Base-by-base conservation (phyloP, 306 rosid species). In the Sicyos baderoa region DNA sequence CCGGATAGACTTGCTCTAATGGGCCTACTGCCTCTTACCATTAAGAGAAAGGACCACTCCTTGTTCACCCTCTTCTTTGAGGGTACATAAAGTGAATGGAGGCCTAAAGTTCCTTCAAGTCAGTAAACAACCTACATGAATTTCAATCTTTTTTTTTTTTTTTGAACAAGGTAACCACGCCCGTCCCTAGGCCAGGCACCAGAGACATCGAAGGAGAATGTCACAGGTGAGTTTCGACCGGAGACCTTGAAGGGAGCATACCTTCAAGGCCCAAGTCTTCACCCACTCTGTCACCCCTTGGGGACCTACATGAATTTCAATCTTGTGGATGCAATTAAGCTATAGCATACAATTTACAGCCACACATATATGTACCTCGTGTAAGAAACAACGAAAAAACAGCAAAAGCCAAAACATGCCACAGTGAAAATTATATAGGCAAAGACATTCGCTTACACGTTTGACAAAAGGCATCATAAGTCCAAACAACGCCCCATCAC, bases 401-500 rank as follows among this genome's bases (percentile, higher is more conserved):
- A 21, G 12, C 13, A 2, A 21, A 65, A n/a, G 21, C 42, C 15
- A 25, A 19, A 42, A 63, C 69, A 17, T 6, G 10, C 5, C 9
- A 4, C 2, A 40, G 25, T 4, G 51, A 62, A 40, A 40, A 42
- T 11, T 19, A 10, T 3, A 11, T 23, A 22, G 14, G 42, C 54
- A 44, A 44, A 65, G 37, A 12, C 21, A 49, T 40, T 54, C 27
- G 75, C 87, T 55, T 74, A 83, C 88, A 16, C 64, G 75, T 55
- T 86, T 76, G 66, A 83, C 74, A 55, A 86, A 89, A 40, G 96
- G 91, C 75, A 89, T 71, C 92, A 89, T 89, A 19, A 83, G 83
- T 60, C 92, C 96, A 22, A 80, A 81, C 22, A 89, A 56, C 1
- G 92, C 92, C 45, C 81, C 96, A 22, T 86, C 92, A n/a, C 90